A percentile compares a stretch with the other conserved stretches of the same genome.
phyloP scores from a whole-genome alignment of 2,329 filamentous ascomycete species.

The Endocalyx cinctus region DNA sequence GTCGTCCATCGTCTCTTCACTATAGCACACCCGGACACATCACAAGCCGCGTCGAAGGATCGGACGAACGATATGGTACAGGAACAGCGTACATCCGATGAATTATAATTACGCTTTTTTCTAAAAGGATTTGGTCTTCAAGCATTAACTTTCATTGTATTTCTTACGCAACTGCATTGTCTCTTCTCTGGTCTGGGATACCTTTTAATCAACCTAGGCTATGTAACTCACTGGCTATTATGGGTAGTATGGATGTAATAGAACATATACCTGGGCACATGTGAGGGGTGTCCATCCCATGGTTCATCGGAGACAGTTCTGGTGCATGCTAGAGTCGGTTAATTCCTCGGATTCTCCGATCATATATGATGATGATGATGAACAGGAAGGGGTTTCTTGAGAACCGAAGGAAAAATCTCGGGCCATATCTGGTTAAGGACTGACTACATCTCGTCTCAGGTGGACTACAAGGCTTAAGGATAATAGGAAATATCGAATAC shows the following conservation, averaged over 20 bases:
- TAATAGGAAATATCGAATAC: conserved; percentile 14
- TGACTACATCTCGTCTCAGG: conserved; percentile 11
- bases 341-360: conserved; percentile 14
- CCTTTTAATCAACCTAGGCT: conserved; percentile 10
- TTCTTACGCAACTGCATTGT: conserved; percentile 14
- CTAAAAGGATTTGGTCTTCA: conserved; percentile 10
- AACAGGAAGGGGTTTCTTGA: conserved; percentile 6
- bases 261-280: conserved; percentile 5
- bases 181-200: conserved; percentile 10
- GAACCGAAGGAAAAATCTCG: conserved; percentile 7
- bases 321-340: conserved; percentile 16
- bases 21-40: too few relatives aligned
- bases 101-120: conserved; percentile 12
- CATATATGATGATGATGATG: conserved; percentile 8
- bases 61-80: conserved; percentile 14
- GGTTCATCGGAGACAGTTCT: conserved; percentile 14
- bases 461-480: conserved; percentile 14
- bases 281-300: conserved; percentile 11
- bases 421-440: conserved; percentile 5
- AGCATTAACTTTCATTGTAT: conserved; percentile 13
- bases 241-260: conserved; percentile 12
- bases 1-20: too few relatives aligned
- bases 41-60: conserved; percentile 13
- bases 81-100: conserved; percentile 16
- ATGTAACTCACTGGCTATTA: conserved; percentile 18